phyloP scores from a whole-genome alignment of 495 filamentous ascomycete species.

The Copromyces sp. region DNA sequence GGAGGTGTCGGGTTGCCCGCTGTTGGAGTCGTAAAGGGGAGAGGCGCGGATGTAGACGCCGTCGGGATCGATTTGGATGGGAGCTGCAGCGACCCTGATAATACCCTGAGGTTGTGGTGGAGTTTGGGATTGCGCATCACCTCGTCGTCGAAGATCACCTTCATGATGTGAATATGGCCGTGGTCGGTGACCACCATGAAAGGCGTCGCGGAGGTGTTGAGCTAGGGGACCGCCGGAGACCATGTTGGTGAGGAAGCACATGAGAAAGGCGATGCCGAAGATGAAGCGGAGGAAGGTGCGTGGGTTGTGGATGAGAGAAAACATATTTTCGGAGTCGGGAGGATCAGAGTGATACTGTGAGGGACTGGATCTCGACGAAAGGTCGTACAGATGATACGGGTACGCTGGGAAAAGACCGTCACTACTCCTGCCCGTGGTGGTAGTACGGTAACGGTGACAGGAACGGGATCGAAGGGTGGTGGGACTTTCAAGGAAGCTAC shows the following conservation, averaged over 20 bases:
- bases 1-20: background rate
- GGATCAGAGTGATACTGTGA: background rate
- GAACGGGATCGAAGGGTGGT: background rate
- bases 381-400: background rate
- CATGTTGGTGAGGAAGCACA: background rate
- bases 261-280: background rate
- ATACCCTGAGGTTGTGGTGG: background rate
- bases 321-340: background rate
- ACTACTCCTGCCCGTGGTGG: background rate
- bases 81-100: conserved; percentile 1
- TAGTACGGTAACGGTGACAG: background rate
- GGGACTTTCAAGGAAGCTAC: background rate
- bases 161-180: background rate
- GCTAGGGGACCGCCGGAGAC: background rate
- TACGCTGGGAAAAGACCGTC: background rate
- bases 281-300: background rate
- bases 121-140: background rate
- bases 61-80: conserved; percentile 20
- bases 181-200: background rate
- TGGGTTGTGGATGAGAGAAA: background rate
- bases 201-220: background rate
- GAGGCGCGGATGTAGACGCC: conserved; percentile 39
- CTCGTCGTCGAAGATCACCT: background rate
- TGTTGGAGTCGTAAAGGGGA: conserved; percentile 26
- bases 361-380: background rate